phyloP scores from a whole-genome alignment of 441 rosid species.

The Syzygium syzygioides region DNA sequence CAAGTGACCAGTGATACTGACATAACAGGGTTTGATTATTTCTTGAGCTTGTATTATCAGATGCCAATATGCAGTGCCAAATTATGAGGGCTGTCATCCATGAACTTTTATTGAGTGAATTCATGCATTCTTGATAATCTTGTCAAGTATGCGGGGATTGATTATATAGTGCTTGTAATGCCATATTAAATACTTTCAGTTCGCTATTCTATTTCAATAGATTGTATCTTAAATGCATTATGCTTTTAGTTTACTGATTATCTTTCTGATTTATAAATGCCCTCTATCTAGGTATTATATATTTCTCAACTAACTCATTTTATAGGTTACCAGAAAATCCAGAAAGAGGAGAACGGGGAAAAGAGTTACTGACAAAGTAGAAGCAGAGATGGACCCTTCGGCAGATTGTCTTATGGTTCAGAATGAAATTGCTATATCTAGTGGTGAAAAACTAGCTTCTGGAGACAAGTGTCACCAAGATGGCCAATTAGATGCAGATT shows the following conservation, averaged over 20 bases:
- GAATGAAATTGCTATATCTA: constrained; percentile 25
- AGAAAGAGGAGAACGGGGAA: constrained; percentile 68
- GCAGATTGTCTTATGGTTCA: constrained; percentile 29
- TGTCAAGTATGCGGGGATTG: not conserved
- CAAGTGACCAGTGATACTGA: not conserved
- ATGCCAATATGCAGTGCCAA: not conserved
- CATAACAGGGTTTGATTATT: not conserved
- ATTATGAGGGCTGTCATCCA: not conserved
- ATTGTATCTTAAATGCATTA: not conserved
- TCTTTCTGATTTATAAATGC: not conserved
- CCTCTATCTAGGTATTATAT: not conserved
- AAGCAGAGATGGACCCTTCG: constrained; percentile 32
- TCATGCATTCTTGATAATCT: not conserved
- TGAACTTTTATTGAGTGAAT: not conserved
- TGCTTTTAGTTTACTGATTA: not conserved
- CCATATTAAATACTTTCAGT: not conserved
- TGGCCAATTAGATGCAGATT: constrained; percentile 22
- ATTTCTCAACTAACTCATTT: not conserved
- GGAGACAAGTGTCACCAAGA: constrained; percentile 19
- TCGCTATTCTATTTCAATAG: not conserved
- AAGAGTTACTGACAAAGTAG: constrained; percentile 25
- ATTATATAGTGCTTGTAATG: not conserved
- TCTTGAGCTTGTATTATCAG: not conserved
- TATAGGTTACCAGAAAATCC: constrained; percentile 83
- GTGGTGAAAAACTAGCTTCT: constrained; percentile 25